phyloP scores from a whole-genome alignment of 495 filamentous ascomycete genomes.

The Penicillium taxi region DNA sequence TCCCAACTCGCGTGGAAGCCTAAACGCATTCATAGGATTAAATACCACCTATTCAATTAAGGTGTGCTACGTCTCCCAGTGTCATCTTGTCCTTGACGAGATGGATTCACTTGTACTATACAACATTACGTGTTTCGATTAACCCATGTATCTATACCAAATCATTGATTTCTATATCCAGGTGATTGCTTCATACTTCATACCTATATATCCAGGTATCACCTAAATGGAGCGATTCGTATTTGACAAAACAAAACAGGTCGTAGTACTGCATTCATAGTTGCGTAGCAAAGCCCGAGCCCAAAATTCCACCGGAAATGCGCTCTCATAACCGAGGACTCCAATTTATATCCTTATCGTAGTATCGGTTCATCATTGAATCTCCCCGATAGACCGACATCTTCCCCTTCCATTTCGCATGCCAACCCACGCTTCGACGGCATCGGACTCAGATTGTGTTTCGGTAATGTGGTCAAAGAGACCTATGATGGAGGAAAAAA shows the following conservation, averaged over 20 bases:
- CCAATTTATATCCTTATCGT: not conserved
- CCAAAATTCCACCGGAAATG: not conserved
- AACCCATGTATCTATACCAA: conserved; percentile 25
- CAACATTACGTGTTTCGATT: conserved; percentile 17
- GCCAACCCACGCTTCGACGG: conserved; percentile 19
- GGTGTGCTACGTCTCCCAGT: not conserved
- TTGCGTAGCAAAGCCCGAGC: too few relatives aligned
- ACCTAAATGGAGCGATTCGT: not conserved
- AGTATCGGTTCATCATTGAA: conserved; percentile 3
- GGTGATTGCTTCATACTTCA: too few relatives aligned
- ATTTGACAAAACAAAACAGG: not conserved
- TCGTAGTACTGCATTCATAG: not conserved
- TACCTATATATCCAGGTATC: too few relatives aligned
- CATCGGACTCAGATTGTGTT: conserved; percentile 21
- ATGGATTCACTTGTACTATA: conserved; percentile 16
- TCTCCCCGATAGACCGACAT: conserved; percentile 19
- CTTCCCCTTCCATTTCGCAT: conserved; percentile 10
- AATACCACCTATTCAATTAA: not conserved
- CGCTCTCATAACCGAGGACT: not conserved
- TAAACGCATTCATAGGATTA: too few relatives aligned
- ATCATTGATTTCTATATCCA: conserved; percentile 10
- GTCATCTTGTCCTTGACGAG: conserved; percentile 3
- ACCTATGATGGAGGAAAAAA: too few relatives aligned
- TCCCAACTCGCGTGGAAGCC: conserved; percentile 54
- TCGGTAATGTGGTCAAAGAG: too few relatives aligned